These are phyloP conservation scores for Podospora pseudoanserina DNA, from an alignment of 495 filamentous ascomycete species.

Conservation along the genomic window DNA sequence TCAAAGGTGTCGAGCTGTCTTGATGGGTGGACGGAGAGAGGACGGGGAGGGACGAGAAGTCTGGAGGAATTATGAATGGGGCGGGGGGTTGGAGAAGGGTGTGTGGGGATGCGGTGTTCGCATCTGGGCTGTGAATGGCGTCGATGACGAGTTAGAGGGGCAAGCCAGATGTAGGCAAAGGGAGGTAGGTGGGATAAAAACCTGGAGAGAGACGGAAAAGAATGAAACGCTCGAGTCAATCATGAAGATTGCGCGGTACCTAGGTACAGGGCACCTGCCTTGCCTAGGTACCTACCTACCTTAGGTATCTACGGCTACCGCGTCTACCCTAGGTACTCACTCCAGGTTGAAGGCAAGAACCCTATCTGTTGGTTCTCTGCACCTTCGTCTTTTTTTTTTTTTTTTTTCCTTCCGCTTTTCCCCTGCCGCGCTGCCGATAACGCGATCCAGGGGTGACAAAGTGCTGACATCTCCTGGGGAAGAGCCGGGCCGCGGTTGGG, in stretches of 20 bases:
- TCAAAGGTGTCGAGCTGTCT: not conserved
- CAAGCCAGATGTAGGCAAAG: too few relatives aligned
- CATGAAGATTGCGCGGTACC: not conserved
- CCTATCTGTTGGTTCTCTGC: not conserved
- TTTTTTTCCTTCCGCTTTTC: not conserved
- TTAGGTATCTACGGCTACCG: not conserved
- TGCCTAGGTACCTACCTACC: too few relatives aligned
- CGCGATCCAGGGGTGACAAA: conserved; percentile 3
- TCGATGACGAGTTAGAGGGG: not conserved
- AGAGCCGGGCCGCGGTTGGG: conserved; percentile 2
- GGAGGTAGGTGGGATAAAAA: too few relatives aligned
- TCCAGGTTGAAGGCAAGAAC: too few relatives aligned
- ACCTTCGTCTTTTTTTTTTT: not conserved
- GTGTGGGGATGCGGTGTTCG: not conserved
- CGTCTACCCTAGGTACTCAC: too few relatives aligned
- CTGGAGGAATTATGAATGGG: not conserved
- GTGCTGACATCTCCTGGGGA: conserved; percentile 2
- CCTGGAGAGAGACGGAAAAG: too few relatives aligned
- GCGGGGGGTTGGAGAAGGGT: not conserved
- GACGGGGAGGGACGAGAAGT: not conserved
- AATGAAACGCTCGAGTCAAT: not conserved
- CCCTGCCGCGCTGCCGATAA: conserved; percentile 2
- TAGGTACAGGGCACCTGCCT: not conserved
- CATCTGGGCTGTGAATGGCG: not conserved
- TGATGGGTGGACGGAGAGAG: not conserved